Conservation (phyloP, 2,329 filamentous ascomycete genomes). For the Ambrosiella beaveri region DNA sequence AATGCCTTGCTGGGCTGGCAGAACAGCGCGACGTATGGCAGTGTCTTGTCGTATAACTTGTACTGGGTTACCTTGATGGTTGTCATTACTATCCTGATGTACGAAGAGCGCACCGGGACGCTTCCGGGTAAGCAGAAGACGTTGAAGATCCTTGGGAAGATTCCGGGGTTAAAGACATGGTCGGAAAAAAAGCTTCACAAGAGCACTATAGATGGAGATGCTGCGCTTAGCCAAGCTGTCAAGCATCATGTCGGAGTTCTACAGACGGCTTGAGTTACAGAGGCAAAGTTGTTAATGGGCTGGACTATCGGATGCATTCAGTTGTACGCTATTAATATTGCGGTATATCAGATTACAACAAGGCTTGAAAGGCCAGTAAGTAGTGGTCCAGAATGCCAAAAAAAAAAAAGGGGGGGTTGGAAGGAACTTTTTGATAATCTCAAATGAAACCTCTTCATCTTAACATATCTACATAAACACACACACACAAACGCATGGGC, state of each 20-base stretch:
- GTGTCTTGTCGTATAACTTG: conserved; percentile 61
- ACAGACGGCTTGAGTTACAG: not conserved
- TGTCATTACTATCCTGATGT: conserved; percentile 42
- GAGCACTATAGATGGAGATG: conserved; percentile 6
- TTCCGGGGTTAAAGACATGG: conserved; percentile 11
- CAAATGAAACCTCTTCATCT: no score
- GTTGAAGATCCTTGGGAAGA: conserved; percentile 3
- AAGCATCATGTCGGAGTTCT: conserved; percentile 1
- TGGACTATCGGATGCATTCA: not conserved
- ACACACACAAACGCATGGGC: no score
- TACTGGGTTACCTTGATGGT: conserved; percentile 59
- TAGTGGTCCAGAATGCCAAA: no score
- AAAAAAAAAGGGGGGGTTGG: no score
- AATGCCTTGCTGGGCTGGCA: conserved; percentile 53
- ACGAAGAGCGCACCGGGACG: conserved; percentile 37
- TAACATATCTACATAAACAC: no score
- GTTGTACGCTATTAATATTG: not conserved
- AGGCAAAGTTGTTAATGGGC: not conserved
- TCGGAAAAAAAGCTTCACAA: conserved; percentile 9
- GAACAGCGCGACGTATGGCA: conserved; percentile 66
- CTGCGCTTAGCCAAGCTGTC: conserved; percentile 5
- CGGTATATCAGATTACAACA: not conserved
- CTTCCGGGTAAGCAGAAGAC: conserved; percentile 21
- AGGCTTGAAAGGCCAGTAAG: not conserved
- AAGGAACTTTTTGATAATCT: no score